Conservation (phyloP, 2,329 filamentous ascomycete genomes). For the Diaporthe ampelina region DNA sequence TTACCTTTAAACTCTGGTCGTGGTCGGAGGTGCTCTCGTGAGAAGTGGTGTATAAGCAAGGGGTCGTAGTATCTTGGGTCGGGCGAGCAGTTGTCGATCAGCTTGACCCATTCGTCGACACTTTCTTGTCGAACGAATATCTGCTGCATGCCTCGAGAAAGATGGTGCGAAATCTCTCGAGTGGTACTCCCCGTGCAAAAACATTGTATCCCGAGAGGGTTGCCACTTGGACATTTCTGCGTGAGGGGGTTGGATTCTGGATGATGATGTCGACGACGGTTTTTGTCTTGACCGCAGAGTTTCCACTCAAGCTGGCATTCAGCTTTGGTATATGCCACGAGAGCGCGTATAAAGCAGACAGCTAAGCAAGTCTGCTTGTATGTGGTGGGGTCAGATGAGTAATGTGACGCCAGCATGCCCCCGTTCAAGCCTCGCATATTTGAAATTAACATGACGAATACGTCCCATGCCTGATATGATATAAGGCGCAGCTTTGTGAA, state of each 20-base stretch:
- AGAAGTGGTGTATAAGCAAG: conserved; percentile 7
- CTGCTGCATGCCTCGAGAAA: background rate
- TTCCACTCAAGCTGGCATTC: background rate
- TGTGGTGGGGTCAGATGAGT: background rate
- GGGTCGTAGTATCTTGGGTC: background rate
- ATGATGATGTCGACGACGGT: background rate
- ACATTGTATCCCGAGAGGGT: conserved; percentile 1
- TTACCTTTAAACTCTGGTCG: conserved; percentile 4
- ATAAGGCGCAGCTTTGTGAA: background rate
- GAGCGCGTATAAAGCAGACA: conserved; percentile 1
- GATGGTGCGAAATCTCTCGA: background rate
- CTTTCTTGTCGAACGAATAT: conserved; percentile 5
- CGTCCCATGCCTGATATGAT: conserved; percentile 5
- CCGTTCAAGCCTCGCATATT: background rate
- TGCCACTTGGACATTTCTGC: conserved; percentile 12
- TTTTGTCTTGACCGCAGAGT: background rate
- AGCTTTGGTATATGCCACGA: background rate
- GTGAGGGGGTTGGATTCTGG: background rate
- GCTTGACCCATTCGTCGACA: conserved; percentile 5
- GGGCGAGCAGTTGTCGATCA: background rate
- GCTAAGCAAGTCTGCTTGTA: conserved; percentile 8
- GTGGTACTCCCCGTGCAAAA: background rate
- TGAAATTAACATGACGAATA: background rate
- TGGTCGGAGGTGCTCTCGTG: background rate
- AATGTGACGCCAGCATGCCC: background rate